Conservation (phyloP, 345 rosid genomes). For the Anacardium occidentale region DNA sequence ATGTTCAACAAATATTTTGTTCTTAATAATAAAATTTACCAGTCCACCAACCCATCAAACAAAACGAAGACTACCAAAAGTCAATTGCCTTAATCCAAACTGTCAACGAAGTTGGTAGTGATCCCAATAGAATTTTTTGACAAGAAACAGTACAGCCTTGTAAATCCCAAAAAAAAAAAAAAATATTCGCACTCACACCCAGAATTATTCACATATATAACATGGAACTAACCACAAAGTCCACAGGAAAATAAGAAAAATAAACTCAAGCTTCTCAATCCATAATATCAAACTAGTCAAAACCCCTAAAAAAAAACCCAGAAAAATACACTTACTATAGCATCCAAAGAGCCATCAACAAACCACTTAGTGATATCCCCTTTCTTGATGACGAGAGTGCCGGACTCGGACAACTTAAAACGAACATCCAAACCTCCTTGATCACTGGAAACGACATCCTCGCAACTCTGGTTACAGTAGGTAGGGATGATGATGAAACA, state of each 20-base stretch:
- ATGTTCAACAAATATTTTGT: no score
- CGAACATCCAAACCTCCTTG: slow-evolving; percentile 21
- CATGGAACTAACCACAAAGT: not conserved
- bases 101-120: not conserved
- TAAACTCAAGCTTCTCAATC: no score
- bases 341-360: slow-evolving; percentile 71
- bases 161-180: not conserved
- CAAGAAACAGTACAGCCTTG: not conserved
- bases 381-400: slow-evolving; percentile 54
- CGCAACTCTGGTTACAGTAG: slow-evolving; percentile 15
- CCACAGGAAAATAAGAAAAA: not conserved
- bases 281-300: not conserved
- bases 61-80: not conserved
- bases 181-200: not conserved
- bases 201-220: not conserved
- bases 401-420: slow-evolving; percentile 53
- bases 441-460: slow-evolving; percentile 41
- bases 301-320: not conserved
- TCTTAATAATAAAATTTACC: no score
- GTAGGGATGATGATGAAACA: slow-evolving; percentile 6
- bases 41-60: not conserved
- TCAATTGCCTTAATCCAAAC: not conserved
- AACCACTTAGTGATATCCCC: slow-evolving; percentile 91
- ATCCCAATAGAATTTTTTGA: not conserved
- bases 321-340: slow-evolving; percentile 46